phyloP scores from a whole-genome alignment of 2,329 filamentous ascomycete species.

The Venturia carpophila region DNA sequence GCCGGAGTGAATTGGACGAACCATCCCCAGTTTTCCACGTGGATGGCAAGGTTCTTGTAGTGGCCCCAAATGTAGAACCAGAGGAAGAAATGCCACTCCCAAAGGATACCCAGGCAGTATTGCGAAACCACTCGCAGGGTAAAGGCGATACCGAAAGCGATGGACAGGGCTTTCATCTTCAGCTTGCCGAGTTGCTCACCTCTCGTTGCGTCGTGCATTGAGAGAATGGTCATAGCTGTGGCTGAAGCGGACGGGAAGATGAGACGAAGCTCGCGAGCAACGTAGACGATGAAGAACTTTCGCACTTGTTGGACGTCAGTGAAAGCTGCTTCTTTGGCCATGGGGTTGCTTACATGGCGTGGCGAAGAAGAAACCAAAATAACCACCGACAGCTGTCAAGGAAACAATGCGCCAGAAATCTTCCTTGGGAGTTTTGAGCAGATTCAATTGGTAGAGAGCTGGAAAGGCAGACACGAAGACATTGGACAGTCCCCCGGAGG shows the following conservation, averaged over 20 bases:
- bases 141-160: slow-evolving; percentile 45
- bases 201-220: slow-evolving; percentile 51
- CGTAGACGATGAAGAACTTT: slow-evolving; percentile 62
- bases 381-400: slow-evolving; percentile 53
- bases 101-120: slow-evolving; percentile 53
- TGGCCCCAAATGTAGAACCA: slow-evolving; percentile 50
- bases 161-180: slow-evolving; percentile 49
- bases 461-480: slow-evolving; percentile 54
- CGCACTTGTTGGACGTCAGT: slow-evolving; percentile 35
- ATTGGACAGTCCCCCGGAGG: slow-evolving; percentile 49
- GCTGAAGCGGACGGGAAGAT: slow-evolving; percentile 54
- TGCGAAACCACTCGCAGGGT: slow-evolving; percentile 49
- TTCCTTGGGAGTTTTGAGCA: slow-evolving; percentile 44
- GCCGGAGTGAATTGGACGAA: slow-evolving; percentile 52
- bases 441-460: slow-evolving; percentile 50
- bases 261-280: slow-evolving; percentile 51
- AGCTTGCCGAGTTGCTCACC: slow-evolving; percentile 46
- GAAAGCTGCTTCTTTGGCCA: slow-evolving; percentile 18
- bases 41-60: slow-evolving; percentile 44
- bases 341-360: slow-evolving; percentile 39
- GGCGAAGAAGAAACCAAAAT: slow-evolving; percentile 58
- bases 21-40: slow-evolving; percentile 56
- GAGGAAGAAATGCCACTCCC: slow-evolving; percentile 47
- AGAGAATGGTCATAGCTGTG: slow-evolving; percentile 53
- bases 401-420: slow-evolving; percentile 53